Evolutionary conservation across 768 basidiomycete species (phyloP).

Genomic region (Leccinum broughii): DNA sequence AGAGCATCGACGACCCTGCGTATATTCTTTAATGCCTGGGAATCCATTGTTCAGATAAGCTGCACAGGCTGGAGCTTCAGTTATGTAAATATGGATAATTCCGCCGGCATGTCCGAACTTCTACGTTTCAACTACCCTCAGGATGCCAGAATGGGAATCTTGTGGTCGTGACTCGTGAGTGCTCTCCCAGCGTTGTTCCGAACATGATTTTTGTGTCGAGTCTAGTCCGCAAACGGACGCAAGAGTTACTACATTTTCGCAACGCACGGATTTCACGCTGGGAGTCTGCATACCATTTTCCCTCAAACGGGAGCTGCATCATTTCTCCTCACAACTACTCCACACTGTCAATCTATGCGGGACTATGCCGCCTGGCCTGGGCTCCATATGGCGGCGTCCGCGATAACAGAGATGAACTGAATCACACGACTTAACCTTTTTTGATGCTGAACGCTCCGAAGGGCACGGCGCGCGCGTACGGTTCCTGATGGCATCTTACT

Average conservation of each 20-base stretch:
- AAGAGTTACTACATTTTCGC: neutral
- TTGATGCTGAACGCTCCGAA: no score
- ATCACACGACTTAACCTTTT: no score
- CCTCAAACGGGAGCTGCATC: no score
- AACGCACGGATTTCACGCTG: no score
- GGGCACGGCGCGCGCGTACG: no score
- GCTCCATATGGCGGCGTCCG: no score
- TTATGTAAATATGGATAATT: neutral
- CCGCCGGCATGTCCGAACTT: neutral
- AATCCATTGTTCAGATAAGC: neutral
- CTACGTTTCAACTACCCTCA: neutral
- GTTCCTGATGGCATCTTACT: no score
- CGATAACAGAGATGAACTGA: no score
- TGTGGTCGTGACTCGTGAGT: neutral
- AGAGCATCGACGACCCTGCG: conserved; percentile 43
- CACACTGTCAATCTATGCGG: no score
- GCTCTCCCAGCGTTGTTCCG: neutral
- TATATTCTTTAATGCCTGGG: conserved; percentile 1
- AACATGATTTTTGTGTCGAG: neutral
- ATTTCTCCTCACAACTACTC: no score
- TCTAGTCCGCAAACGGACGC: neutral
- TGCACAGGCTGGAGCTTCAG: neutral
- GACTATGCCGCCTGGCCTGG: no score
- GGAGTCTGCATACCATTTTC: no score
- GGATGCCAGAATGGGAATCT: neutral